Evolutionary conservation across 2,329 filamentous ascomycete species (phyloP), one percentile per base, ranked within the genome.

Genomic region (Sclerotinia trifoliorum): DNA sequence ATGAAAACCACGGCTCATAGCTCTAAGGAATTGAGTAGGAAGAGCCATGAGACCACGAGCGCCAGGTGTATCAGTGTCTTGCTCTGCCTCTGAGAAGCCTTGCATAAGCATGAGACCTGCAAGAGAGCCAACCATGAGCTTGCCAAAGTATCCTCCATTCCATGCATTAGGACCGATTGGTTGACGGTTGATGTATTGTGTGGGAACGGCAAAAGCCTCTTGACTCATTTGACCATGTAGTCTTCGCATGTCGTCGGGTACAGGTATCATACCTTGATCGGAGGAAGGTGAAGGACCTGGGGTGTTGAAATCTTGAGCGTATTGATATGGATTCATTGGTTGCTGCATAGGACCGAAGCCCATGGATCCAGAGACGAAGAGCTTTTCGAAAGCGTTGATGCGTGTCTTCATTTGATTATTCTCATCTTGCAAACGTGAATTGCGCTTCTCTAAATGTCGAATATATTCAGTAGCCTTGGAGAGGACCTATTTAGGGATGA

Each of bases 391-490:
- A 0, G 88, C 88, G 48, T 89, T 87, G 49, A 97, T 86, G 42
- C 92, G 87, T 57, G 88, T 87, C 78, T 94, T 94, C 81, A 97
- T 86, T 19, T 86, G 86, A 42, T 81, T 84, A 76, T 97, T 94
- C 77, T 98, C 93, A 57, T 96, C 92, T 65, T 89, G 82, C 13
- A 97, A 82, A 7, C 91, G 88, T 72, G 88, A 91, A 75, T 96
- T 96, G 17, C 93, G 88, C 81, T 96, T 96, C 79, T 98, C 94
- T 1, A 98, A 82, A 79, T 98, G 94, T 49, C 90, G 87, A 73
- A 98, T 98, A 74, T 98, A 98, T 78, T 98, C 94, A 7, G 94
- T 97, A 2, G 94, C 94, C 79, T 98, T 98, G 72, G 92, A 94
- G 55, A 98, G 81, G 63, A 98, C 73, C 75, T 77, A 52, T 55